Evolutionary conservation across 2,329 filamentous ascomycete genomes (phyloP), one percentile per base, ranked within the genome.

Genomic region (Ilyonectria mors-panacis): DNA sequence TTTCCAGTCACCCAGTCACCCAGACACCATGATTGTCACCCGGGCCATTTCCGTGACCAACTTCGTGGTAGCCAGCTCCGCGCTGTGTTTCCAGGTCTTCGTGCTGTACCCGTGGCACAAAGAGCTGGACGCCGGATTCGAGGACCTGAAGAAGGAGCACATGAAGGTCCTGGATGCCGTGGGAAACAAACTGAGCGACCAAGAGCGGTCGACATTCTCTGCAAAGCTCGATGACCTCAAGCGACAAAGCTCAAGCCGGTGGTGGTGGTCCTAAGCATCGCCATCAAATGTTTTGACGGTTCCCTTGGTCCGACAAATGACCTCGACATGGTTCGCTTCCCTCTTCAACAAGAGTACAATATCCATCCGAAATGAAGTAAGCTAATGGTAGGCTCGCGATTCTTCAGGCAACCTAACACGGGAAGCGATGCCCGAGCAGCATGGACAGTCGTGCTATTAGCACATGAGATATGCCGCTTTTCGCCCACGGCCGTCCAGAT

Each of bases 91-190:
- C 78, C 90, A 92, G 79, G 88, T 92, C 56, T 90, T 89, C 72
- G 91, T 93, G 44, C 83, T 93, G 12, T 92, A 92, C 78, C 91
- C 91, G 1, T 92, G 90, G 90, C 90, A 92, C 78, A 86, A 91
- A 73, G 83, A 91, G 75, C 81, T 93, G 7, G 88, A 92, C 69
- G 84, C 86, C 21, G 87, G 88, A 66, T 92, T 92, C 73, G 72
- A 76, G 58, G 68, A 69, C 7, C 67, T 76, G 54, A 75, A 73
- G 69, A 74, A 63, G 63, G 74, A 76, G 60, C 74, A 76, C 53
- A 42, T 75, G 9, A 68, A 70, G 21, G 72, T 76, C 51, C 59
- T 76, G 39, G 58, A 67, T 47, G 72, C 78, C 28, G 78, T 82
- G 54, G 78, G 75, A 65, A 75, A 75, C 63, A 73, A 51, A 23